Conservation (phyloP, 805 yeast genomes). For the Candida andamanensis region DNA sequence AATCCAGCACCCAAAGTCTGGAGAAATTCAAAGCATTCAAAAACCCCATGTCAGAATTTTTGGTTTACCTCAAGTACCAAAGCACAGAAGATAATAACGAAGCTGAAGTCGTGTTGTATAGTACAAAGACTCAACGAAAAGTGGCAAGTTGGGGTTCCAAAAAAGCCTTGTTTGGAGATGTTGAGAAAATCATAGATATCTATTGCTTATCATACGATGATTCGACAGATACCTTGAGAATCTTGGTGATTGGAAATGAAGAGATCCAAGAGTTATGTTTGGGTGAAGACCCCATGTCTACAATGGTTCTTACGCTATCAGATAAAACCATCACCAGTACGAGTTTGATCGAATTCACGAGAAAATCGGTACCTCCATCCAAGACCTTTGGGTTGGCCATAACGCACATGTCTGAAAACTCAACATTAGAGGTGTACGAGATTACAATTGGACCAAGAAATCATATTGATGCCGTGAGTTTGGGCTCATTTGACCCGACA, state of each 20-base stretch:
- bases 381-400: conserved; percentile 16
- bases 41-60: conserved; percentile 5
- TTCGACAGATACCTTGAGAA: too few species aligned
- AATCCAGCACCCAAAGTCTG: conserved; percentile 3
- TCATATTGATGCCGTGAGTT: conserved; percentile 8
- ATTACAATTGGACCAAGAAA: conserved; percentile 8
- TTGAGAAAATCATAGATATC: conserved; percentile 6
- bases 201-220: conserved; percentile 5
- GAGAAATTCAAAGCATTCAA: conserved; percentile 11
- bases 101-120: conserved; percentile 6
- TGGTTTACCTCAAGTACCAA: conserved; percentile 10
- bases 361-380: conserved; percentile 2
- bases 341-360: conserved; percentile 13
- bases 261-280: too few species aligned
- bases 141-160: neutral
- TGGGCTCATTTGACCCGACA: conserved; percentile 15
- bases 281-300: conserved; percentile 9
- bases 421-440: conserved; percentile 12
- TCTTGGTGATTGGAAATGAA: too few species aligned
- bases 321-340: conserved; percentile 4
- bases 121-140: neutral
- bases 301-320: conserved; percentile 1
- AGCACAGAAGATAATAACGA: conserved; percentile 1
- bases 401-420: conserved; percentile 4
- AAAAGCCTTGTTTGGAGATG: conserved; percentile 3